Conservation (phyloP, 805 yeast species). For the Candida chauliodis region DNA sequence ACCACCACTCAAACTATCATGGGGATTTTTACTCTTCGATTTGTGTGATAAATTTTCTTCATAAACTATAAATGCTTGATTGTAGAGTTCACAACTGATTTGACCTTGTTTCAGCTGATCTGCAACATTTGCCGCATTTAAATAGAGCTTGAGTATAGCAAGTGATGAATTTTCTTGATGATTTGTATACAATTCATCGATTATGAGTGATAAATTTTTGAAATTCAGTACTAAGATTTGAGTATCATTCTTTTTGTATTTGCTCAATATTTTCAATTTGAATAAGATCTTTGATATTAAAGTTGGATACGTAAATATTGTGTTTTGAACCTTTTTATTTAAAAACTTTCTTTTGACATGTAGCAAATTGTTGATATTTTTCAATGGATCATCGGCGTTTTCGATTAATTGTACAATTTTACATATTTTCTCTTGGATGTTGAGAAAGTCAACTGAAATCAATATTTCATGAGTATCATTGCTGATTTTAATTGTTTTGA, state of each 20-base stretch:
- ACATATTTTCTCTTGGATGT: constrained; percentile 60
- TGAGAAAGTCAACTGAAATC: constrained; percentile 35
- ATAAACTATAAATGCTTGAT: constrained; percentile 80
- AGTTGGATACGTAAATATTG: constrained; percentile 72
- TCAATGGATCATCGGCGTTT: constrained; percentile 32
- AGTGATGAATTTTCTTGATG: constrained; percentile 31
- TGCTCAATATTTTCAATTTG: constrained; percentile 49
- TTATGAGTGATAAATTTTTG: constrained; percentile 66
- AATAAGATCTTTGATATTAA: constrained; percentile 60
- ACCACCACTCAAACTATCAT: constrained; percentile 42
- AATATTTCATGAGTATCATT: constrained; percentile 25
- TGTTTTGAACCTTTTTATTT: constrained; percentile 51
- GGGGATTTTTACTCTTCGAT: constrained; percentile 23
- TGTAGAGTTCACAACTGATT: constrained; percentile 81
- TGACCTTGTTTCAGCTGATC: constrained; percentile 72
- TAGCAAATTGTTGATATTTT: constrained; percentile 29
- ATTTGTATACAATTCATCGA: constrained; percentile 58
- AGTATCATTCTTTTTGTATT: constrained; percentile 20
- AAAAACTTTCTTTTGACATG: constrained; percentile 44
- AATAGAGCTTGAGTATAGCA: constrained; percentile 47
- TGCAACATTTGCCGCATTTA: constrained; percentile 70
- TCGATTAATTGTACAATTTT: constrained; percentile 64
- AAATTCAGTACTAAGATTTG: constrained; percentile 47
- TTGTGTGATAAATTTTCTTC: constrained; percentile 49
- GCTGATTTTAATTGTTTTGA: constrained; percentile 26